These are phyloP conservation scores for Barbatosphaeria neglecta DNA, from an alignment of 495 filamentous ascomycete genomes.

Conservation along the genomic window DNA sequence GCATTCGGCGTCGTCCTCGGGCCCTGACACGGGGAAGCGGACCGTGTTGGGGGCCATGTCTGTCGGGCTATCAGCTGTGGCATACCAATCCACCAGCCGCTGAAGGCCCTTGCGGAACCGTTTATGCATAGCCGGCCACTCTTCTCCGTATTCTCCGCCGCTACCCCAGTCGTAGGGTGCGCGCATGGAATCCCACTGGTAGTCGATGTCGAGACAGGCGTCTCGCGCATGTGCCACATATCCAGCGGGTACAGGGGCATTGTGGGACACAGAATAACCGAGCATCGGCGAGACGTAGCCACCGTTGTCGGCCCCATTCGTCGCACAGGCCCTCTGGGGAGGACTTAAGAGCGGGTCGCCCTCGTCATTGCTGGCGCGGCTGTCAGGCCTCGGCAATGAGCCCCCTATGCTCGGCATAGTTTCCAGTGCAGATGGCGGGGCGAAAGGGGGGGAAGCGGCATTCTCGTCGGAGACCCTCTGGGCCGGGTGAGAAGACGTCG, in stretches of 20 bases:
- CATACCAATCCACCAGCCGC: conserved; percentile 73
- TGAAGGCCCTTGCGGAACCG: conserved; percentile 69
- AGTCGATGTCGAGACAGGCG: conserved; percentile 75
- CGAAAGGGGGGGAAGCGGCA: conserved; percentile 2
- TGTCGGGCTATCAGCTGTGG: conserved; percentile 36
- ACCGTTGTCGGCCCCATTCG: not conserved
- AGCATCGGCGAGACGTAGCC: conserved; percentile 68
- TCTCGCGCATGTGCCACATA: conserved; percentile 90
- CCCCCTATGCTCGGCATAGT: conserved; percentile 10
- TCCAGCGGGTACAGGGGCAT: conserved; percentile 71
- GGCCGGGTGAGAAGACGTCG: not conserved
- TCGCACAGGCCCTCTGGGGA: not conserved
- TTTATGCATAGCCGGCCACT: conserved; percentile 91
- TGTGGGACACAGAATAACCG: conserved; percentile 68
- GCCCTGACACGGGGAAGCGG: conserved; percentile 9
- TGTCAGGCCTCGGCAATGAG: conserved; percentile 14
- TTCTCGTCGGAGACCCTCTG: not conserved
- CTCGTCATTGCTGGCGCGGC: conserved; percentile 7
- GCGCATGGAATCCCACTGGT: conserved; percentile 88
- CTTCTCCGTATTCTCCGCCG: conserved; percentile 80
- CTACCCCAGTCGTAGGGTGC: conserved; percentile 66
- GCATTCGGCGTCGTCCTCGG: conserved; percentile 9
- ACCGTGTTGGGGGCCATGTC: conserved; percentile 26
- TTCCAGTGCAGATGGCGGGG: conserved; percentile 15
- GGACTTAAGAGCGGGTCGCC: conserved; percentile 2